Base-by-base conservation (phyloP, 768 basidiomycete species). In the Candolleomyces efflorescens region DNA sequence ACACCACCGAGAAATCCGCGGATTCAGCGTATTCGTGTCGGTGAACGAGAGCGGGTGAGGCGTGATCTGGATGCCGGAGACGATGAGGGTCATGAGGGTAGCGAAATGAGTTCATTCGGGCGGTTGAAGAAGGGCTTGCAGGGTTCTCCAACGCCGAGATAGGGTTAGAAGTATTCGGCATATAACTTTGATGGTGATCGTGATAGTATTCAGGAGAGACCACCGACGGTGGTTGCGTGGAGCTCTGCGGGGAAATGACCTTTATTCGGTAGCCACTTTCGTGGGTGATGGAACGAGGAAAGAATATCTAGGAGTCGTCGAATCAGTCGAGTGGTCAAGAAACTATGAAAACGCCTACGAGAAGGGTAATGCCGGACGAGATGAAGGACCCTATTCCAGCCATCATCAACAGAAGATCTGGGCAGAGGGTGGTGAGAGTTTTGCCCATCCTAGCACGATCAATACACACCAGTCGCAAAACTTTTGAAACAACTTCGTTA, bases 311-410 rank as follows among this genome's bases (percentile, higher is more conserved):
- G 9, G 17, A 48, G 32, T 32, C 49, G 11, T 46, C 27, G 27
- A 10, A 64, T 58, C 37, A 53, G 38, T 18, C 20, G 41, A 49
- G 27, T 22, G 27, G 18, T 41, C 26, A 50, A 7, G 58, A 24
- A 39, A 38, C 23, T n/a, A 27, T 49, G 45, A 22, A 41, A n/a
- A 56, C 22, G 70, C 84, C 65, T 65, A 90, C 90, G 32, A 92
- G 76, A 32, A 93, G 77, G 3, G 91, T 93, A 22, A 92, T 88
- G 17, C 84, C 83, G 23, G 90, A 90, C 3, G 90, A 92, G 20
- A 90, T 77, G 64, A 92, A 84, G 63, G 86, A 86, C 13, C 90
- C 90, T 27, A 92, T 79, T 17, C 80, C 89, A 20, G 83, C 85
- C 54, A 86, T 63, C 82, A 90, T 85, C 47, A 86, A 70, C 10